phyloP scores from a whole-genome alignment of 345 rosid species.

The Sapria himalayana region DNA sequence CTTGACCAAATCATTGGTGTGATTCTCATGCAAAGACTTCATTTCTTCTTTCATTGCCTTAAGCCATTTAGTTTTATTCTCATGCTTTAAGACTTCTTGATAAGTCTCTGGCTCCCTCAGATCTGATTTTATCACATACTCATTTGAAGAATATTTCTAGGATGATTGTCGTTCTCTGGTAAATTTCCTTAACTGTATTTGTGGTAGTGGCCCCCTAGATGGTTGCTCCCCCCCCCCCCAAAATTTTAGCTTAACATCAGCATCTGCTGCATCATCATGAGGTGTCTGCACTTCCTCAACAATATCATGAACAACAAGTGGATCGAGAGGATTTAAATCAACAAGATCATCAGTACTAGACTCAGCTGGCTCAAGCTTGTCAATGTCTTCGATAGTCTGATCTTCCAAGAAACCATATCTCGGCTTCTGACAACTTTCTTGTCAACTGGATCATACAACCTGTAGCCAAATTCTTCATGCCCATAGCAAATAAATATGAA shows the following conservation, averaged over 20 bases:
- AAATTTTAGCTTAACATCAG: too few species aligned
- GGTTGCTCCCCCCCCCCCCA: too few species aligned
- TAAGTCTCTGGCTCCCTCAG: neutral
- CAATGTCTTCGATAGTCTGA: neutral
- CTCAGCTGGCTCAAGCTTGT: neutral
- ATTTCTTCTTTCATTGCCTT: conserved; percentile 4
- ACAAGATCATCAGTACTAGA: neutral
- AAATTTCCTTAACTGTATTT: neutral
- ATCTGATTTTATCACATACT: neutral
- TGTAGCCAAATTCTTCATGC: neutral
- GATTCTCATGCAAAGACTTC: conserved; percentile 7
- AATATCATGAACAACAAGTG: neutral
- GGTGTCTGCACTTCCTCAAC: neutral
- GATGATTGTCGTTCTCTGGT: neutral
- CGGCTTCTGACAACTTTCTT: neutral
- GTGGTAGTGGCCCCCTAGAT: too few species aligned
- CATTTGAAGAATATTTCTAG: neutral
- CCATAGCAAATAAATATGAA: conserved; percentile 1
- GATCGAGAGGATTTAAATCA: neutral
- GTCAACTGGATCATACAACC: neutral
- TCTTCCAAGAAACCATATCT: neutral
- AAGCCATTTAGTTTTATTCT: conserved; percentile 5
- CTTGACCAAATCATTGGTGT: conserved; percentile 5
- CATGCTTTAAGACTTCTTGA: neutral
- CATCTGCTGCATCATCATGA: too few species aligned